These are phyloP conservation scores for Suillus weaverae DNA, from an alignment of 768 basidiomycete species.

Conservation along the genomic window DNA sequence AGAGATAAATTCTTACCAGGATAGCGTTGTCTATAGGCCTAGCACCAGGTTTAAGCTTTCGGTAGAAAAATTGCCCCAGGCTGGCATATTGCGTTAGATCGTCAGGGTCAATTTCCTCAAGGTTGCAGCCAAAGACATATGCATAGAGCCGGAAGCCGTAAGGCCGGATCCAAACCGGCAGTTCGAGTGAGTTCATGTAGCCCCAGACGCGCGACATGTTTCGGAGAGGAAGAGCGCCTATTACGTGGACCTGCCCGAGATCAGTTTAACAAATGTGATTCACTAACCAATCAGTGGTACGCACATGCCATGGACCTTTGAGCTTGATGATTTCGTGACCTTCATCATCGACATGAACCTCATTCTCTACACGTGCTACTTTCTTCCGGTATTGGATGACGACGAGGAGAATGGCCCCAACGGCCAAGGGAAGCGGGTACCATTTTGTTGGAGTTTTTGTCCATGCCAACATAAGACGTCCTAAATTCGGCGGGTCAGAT, in stretches of 20 bases:
- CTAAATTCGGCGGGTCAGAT: conserved; percentile 33
- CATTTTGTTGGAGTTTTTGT: conserved; percentile 87
- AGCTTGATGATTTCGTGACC: conserved; percentile 79
- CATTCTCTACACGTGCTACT: conserved; percentile 46
- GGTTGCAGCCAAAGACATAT: conserved; percentile 88
- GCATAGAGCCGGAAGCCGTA: conserved; percentile 85
- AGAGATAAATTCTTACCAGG: conserved; percentile 49
- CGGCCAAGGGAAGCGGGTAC: conserved; percentile 91
- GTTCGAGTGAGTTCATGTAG: conserved; percentile 87
- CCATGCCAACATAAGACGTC: conserved; percentile 75
- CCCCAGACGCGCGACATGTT: conserved; percentile 98
- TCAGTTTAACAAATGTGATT: conserved; percentile 3
- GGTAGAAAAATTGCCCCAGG: conserved; percentile 96
- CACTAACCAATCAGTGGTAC: conserved; percentile 23
- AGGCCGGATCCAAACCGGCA: conserved; percentile 95
- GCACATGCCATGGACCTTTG: conserved; percentile 91
- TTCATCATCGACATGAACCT: conserved; percentile 79
- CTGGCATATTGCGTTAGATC: conserved; percentile 81
- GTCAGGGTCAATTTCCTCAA: conserved; percentile 81
- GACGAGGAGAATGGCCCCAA: conserved; percentile 86
- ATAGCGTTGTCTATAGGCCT: conserved; percentile 77
- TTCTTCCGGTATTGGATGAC: conserved; percentile 74
- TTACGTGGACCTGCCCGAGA: conserved; percentile 80
- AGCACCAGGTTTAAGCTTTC: conserved; percentile 76
- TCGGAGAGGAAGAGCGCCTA: conserved; percentile 91